Percentiles rank a stretch among this genome's conserved stretches.
Conservation (phyloP, 208 protist species). For the Trypanosomatidae sp. region DNA sequence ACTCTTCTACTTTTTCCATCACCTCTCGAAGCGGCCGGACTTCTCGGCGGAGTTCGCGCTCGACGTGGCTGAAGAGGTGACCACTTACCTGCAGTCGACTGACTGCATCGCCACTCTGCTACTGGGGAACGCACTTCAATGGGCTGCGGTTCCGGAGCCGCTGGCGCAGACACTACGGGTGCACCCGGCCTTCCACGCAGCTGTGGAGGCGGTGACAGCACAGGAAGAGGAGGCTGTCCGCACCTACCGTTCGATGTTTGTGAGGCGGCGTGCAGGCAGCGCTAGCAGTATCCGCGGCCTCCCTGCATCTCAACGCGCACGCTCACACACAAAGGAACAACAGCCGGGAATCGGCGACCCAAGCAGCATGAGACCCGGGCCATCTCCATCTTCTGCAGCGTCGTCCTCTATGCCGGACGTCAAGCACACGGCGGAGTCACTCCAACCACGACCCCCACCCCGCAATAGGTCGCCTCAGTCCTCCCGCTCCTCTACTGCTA, state of each 20-base stretch:
- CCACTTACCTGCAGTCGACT: slow-evolving; percentile 66
- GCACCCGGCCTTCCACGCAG: slow-evolving; percentile 26
- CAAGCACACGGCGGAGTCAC: not conserved
- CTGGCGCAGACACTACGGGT: slow-evolving; percentile 41
- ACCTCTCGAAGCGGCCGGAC: slow-evolving; percentile 69
- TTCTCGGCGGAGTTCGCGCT: slow-evolving; percentile 79
- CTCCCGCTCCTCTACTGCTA: not conserved
- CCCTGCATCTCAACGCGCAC: not conserved
- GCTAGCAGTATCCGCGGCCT: not conserved
- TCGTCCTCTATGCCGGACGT: not conserved
- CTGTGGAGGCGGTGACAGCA: slow-evolving; percentile 11
- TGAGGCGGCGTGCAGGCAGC: slow-evolving; percentile 1
- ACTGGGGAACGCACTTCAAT: slow-evolving; percentile 53
- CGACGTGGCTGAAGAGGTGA: slow-evolving; percentile 63
- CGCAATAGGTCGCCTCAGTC: not conserved
- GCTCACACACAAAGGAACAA: not conserved
- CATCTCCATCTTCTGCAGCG: not conserved
- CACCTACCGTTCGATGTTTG: slow-evolving; percentile 18
- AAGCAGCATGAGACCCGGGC: not conserved
- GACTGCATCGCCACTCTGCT: slow-evolving; percentile 73
- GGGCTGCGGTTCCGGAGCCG: slow-evolving; percentile 39
- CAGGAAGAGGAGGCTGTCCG: slow-evolving; percentile 30
- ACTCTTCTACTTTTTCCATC: slow-evolving; percentile 80
- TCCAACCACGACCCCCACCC: not conserved
- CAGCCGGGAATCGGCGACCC: not conserved